These are phyloP conservation scores for Sicyos baderoa DNA, from an alignment of 306 rosid genomes.

Conservation along the genomic window DNA sequence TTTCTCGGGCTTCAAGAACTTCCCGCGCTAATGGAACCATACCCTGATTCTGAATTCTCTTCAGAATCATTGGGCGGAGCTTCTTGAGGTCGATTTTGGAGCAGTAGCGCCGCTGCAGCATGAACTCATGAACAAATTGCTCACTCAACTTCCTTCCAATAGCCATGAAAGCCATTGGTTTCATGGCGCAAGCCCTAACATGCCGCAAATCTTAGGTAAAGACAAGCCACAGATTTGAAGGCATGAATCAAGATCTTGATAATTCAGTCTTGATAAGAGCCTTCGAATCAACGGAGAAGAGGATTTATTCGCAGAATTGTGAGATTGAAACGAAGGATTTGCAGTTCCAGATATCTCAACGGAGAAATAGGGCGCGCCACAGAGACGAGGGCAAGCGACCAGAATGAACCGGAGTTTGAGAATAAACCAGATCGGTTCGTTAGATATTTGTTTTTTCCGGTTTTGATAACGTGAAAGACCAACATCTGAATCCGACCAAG, in stretches of 20 bases:
- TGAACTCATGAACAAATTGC: conserved; percentile 17
- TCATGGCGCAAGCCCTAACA: neutral
- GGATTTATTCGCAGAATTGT: neutral
- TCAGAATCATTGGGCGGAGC: conserved; percentile 60
- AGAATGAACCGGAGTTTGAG: neutral
- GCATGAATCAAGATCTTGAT: neutral
- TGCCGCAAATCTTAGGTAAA: neutral
- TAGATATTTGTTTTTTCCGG: neutral
- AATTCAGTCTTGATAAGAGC: no score
- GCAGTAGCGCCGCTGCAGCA: conserved; percentile 20
- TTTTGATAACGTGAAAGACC: neutral
- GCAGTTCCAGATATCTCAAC: no score
- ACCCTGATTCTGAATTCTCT: conserved; percentile 47
- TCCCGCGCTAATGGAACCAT: conserved; percentile 61
- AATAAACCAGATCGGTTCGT: neutral
- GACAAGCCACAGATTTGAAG: neutral
- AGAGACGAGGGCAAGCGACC: neutral
- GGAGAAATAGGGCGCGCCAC: no score
- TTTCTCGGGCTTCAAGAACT: conserved; percentile 44
- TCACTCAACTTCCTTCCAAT: conserved; percentile 24
- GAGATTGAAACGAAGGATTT: neutral
- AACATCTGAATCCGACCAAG: neutral
- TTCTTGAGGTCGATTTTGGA: conserved; percentile 40
- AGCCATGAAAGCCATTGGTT: conserved; percentile 27
- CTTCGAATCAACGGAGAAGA: no score